Evolutionary conservation across 805 yeast genomes (phyloP).

Genomic region (Metschnikowia cubensis): DNA sequence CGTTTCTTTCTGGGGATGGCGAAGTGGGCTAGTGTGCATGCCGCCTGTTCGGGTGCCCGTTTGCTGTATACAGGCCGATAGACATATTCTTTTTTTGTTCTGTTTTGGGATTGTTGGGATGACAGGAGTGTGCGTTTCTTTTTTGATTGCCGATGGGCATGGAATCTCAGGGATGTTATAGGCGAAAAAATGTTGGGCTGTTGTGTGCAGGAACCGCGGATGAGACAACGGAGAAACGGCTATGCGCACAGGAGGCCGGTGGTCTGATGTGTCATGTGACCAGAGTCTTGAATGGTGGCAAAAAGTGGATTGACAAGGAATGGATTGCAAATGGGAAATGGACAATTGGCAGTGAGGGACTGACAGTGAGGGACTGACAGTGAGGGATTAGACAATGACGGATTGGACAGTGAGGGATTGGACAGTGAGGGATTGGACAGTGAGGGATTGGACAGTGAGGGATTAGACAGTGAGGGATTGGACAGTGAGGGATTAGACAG

Average conservation of each 20-base stretch:
- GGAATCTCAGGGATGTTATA: background rate
- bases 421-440: too few species aligned
- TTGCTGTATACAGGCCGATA: background rate
- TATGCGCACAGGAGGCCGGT: background rate
- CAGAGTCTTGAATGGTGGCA: background rate
- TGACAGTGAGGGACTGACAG: too few species aligned
- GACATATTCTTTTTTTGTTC: background rate
- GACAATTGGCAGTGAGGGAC: too few species aligned
- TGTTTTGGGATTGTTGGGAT: background rate
- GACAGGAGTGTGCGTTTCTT: background rate
- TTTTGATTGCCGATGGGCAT: slow-evolving; percentile 4
- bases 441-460: too few species aligned
- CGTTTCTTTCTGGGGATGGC: background rate
- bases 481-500: too few species aligned
- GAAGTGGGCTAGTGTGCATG: background rate
- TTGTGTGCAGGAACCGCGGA: background rate
- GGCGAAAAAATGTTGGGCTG: slow-evolving; percentile 2
- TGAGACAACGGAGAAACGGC: background rate
- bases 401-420: too few species aligned
- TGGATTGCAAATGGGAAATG: too few species aligned
- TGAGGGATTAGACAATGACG: too few species aligned
- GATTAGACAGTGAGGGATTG: too few species aligned
- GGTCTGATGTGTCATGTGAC: slow-evolving; percentile 1
- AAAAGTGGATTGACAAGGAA: too few species aligned
- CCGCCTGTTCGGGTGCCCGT: background rate